Evolutionary conservation across 495 filamentous ascomycete species (phyloP), one percentile per base, ranked within the genome.

Genomic region (Aspergillus steynii): DNA sequence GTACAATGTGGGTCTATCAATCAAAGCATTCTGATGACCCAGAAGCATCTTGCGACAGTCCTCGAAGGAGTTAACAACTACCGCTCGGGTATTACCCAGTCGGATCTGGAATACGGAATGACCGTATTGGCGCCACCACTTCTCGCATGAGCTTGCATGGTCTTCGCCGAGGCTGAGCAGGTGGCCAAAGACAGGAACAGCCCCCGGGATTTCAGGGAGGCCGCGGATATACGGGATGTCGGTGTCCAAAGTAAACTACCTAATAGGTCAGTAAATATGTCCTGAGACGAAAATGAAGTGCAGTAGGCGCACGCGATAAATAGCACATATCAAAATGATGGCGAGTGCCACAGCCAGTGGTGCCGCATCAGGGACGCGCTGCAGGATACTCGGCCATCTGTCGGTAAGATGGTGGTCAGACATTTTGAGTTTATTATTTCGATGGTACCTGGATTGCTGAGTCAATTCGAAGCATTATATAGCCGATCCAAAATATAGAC

Each of bases 81-180:
- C 78, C 0, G 77, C 79, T 2, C 80, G 66, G 0, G 79, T 85
- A 58, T 84, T 84, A 1, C 83, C 83, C 1, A 86, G 68, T 6
- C 72, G 71, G 50, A 86, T 81, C 61, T 86, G 83, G 60, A 82
- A 86, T 50, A 83, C 78, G 15, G 82, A 78, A n/a, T 77, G 62
- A 5, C 73, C 67, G 65, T 84, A 82, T 61, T 84, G 62, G 1
- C 77, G 71, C 80, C 78, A 82, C 82, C 82, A 85, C 52, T 70
- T 64, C 56, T 84, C 81, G 32, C 79, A 84, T 1, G 80, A 72
- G 0, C 70, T 82, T 12, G 84, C 83, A 66, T 86, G 83, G 53
- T 85, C 80, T 3, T 81, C 80, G 9, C 84, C 83, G 7, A 85
- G 79, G 46, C 77, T 66, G n/a, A 82, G 71, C 0, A 86, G 74